These are phyloP conservation scores for Isatis tinctoria DNA, from an alignment of 345 rosid species.

Conservation along the genomic window DNA sequence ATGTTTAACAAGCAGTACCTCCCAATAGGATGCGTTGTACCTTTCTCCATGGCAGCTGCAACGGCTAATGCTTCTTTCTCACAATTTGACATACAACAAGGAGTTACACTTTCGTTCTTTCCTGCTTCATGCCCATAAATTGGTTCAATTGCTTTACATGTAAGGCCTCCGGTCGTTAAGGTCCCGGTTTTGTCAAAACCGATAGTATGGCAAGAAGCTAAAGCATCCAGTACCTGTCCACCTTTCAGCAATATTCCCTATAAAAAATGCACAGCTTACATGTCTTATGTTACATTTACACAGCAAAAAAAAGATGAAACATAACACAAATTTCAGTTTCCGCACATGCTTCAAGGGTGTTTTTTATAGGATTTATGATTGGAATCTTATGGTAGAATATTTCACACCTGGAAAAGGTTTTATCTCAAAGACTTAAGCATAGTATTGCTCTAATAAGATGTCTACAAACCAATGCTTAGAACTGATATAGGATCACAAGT, in stretches of 20 bases:
- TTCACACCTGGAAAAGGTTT: not conserved
- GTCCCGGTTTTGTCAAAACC: constrained; percentile 99
- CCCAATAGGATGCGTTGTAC: constrained; percentile 96
- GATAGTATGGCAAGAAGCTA: constrained; percentile 76
- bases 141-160: constrained; percentile 84
- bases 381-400: not conserved
- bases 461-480: no score
- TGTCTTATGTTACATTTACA: not conserved
- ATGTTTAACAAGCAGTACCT: constrained; percentile 39
- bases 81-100: constrained; percentile 74
- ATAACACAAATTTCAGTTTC: not conserved
- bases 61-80: constrained; percentile 94
- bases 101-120: constrained; percentile 24
- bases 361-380: not conserved
- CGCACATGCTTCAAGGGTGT: not conserved
- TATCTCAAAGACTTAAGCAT: not conserved
- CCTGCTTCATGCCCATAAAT: constrained; percentile 67
- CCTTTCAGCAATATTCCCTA: constrained; percentile 95
- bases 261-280: not conserved
- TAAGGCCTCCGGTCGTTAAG: constrained; percentile 90
- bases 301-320: not conserved
- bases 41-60: constrained; percentile 98
- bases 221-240: constrained; percentile 81
- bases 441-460: not conserved
- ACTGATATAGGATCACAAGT: not conserved